Base-by-base conservation (phyloP, 345 rosid species). In the Pistacia integerrima region DNA sequence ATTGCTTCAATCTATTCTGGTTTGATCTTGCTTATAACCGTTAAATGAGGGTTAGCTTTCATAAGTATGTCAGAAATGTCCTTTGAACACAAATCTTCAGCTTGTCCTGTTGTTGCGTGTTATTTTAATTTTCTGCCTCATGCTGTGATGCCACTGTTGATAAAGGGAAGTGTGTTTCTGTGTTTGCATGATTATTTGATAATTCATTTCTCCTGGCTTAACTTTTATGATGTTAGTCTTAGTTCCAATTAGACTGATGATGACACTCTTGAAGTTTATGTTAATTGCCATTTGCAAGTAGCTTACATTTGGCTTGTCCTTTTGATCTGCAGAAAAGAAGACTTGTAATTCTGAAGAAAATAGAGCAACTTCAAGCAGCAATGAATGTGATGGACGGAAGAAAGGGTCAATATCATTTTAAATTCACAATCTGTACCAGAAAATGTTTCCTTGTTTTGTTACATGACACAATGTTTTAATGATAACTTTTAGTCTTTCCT, bases 321-420 rank as follows among this genome's bases (percentile, higher is more conserved):
- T 73, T 65, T 64, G 38, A 36, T 55, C 14, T 48, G 2, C 70
- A 91, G 93, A 87, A 73, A 90, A 86, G 84, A 87, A 85, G 74
- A 57, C 80, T 79, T 83, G 80, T 62, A 75, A 79, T 80, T 83
- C 87, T 36, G 94, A 90, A 81, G 98, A 88, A 74, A 92, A 85
- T 84, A 90, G 87, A 70, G 75, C 80, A 55, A 61, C 81, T 76
- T 81, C 84, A 72, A 80, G 84, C 75, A 70, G 83, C 84, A 80
- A 4, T 73, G 94, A 91, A 46, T 67, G 77, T 60, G 91, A 90
- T 69, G 89, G 83, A 74, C 78, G 66, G 73, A 88, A 82, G 81
- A 90, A 84, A 77, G 94, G 91, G 97, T 91, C 8, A 75, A 69
- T 75, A 48, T 28, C 75, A 36, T 9, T 78, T 41, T 78, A 22